Evolutionary conservation across 176 grass and related monocot species (phyloP).

Genomic region (Tuctoria greenei): DNA sequence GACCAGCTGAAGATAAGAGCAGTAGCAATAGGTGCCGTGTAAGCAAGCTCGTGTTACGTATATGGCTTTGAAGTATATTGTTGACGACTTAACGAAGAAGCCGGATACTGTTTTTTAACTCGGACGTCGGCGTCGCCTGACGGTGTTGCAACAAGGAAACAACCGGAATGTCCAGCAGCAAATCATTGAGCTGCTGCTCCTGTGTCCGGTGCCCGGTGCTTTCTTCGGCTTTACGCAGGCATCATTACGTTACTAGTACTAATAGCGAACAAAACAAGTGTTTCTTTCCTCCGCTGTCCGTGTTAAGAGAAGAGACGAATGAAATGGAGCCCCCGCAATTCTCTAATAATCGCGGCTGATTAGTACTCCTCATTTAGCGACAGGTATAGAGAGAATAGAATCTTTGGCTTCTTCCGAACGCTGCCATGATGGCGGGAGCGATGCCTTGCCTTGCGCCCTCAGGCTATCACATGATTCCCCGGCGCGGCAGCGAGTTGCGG

Average conservation of each 20-base stretch:
- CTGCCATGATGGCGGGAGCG: conserved; percentile 26
- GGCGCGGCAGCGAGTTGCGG: neutral
- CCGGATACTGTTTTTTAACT: conserved; percentile 28
- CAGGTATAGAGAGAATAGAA: conserved; percentile 26
- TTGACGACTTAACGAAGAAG: conserved; percentile 18
- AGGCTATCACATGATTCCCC: conserved; percentile 27
- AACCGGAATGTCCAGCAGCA: conserved; percentile 27
- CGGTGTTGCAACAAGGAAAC: conserved; percentile 21
- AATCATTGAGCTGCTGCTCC: conserved; percentile 25
- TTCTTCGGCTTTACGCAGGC: conserved; percentile 32
- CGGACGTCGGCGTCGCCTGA: neutral
- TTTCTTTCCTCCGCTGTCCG: neutral
- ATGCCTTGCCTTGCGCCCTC: conserved; percentile 30
- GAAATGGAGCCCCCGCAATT: conserved; percentile 1
- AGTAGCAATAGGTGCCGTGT: conserved; percentile 35
- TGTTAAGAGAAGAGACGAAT: conserved; percentile 24
- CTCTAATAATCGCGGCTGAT: neutral
- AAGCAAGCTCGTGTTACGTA: conserved; percentile 33
- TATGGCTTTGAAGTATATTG: conserved; percentile 11
- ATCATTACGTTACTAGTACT: neutral
- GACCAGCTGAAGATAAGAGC: conserved; percentile 7
- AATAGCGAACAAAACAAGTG: conserved; percentile 12
- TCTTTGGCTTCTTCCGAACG: conserved; percentile 31
- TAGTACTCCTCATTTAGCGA: neutral
- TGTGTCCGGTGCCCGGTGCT: neutral